A percentile compares a stretch with the other conserved stretches of the same genome.
Conservation (phyloP, 805 yeast species). For the Pichia phayaonensis region DNA sequence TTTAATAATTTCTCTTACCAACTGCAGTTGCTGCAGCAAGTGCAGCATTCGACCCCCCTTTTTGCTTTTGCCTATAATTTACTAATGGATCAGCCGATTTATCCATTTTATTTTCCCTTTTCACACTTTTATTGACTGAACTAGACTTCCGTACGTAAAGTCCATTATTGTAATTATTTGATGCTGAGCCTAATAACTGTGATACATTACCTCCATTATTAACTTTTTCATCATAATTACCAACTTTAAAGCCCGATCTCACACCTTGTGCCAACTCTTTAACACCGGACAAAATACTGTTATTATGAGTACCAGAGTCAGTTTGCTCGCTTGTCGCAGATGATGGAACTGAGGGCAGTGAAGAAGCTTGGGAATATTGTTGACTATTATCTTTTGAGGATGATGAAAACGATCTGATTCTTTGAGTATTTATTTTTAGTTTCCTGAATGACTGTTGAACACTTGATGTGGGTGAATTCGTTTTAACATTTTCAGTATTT, state of each 20-base stretch:
- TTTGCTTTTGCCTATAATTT: neutral
- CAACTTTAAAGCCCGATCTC: constrained; percentile 1
- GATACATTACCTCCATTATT: neutral
- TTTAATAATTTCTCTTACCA: neutral
- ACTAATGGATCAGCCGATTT: neutral
- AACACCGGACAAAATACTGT: constrained; percentile 3
- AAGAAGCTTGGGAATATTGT: neutral
- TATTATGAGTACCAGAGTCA: neutral
- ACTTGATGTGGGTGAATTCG: neutral
- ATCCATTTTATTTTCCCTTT: neutral
- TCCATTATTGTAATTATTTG: too few relatives aligned
- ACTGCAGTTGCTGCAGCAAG: constrained; percentile 8
- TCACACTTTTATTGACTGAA: neutral
- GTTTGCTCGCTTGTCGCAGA: constrained; percentile 1
- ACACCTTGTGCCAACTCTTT: constrained; percentile 6
- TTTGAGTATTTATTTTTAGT: constrained; percentile 5
- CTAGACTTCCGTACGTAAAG: too few relatives aligned
- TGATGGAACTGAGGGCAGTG: neutral
- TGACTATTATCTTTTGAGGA: neutral
- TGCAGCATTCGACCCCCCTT: constrained; percentile 1
- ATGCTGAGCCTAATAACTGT: neutral
- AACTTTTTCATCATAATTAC: neutral
- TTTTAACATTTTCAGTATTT: neutral
- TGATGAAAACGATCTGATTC: constrained; percentile 3
- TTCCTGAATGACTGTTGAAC: constrained; percentile 7